Evolutionary conservation across 345 rosid species (phyloP), one percentile per base, ranked within the genome.

Genomic region (Sisymbrium altissimum): DNA sequence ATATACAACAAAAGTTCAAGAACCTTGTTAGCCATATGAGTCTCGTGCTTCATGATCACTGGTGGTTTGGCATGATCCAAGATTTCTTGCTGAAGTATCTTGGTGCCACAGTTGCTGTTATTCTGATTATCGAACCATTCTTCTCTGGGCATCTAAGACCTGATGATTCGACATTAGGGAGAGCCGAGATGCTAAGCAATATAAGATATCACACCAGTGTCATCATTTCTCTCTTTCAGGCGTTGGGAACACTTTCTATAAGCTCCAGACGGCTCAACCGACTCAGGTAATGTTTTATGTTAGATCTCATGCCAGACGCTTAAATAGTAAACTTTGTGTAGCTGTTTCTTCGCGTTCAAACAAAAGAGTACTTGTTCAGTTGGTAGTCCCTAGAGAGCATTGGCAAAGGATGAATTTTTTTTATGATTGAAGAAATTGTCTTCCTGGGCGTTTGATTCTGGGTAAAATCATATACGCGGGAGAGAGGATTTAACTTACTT

Each of bases 21-120:
- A 76, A 82, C 71, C 92, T 96, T 36, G 80, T 86, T 74, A 79
- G 78, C 59, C 99, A 96, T 80, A 75, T 96, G 88, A 80, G 87
- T 32, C 64, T 48, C 33, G 99, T 96, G 64, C 93, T 86, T 81
- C 96, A 89, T 72, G 93, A 96, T 21, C 96, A 92, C 71, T 96
- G 99, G 99, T 96, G 99, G 99, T 96, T 96, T 83, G 98, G 97
- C 81, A 96, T 96, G 97, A 90, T 96, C 81, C 98, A 95, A 68
- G 99, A 95, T 82, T 95, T 95, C 81, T 78, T 95, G 67, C 80
- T 92, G 77, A 95, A 95, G 81, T 95, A 95, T 84, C 96, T 95
- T 68, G 98, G 97, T 61, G 98, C 99, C 27, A 95, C 99, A 11
- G 89, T 95, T 68, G 97, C 98, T 52, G 96, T 90, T 73, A 76